Base-by-base conservation (phyloP, 768 basidiomycete genomes). In the Rhodosporidiobolus odoratus region DNA sequence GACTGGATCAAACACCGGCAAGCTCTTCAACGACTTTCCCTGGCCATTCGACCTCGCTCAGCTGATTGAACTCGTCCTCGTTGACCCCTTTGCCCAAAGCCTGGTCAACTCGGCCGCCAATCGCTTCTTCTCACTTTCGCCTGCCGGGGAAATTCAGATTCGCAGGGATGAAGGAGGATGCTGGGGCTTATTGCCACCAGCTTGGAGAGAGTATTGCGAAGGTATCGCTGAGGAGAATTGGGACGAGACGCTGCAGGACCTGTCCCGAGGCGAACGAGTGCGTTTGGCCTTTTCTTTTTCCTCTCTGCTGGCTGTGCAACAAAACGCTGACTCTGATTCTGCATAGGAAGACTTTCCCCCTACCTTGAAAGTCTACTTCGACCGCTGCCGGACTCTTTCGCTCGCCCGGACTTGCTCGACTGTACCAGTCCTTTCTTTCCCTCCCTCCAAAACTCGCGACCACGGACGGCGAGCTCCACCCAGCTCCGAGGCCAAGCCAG, bases 331-430 rank as follows among this genome's bases (percentile, higher is more conserved):
- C 54, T 6, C 48, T 13, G 9, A 21, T 8, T 34, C 16, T 19
- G 30, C 54, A 21, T 30, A 54, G 37, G 21, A 27, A 38, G 69
- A 58, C 25, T 52, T 65, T 12, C 71, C 71, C 0, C 4, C 53
- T 0, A 32, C 67, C 23, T 50, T 73, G 3, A 41, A 25, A 16
- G 12, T n/a, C 0, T 73, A 43, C 60, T 43, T 73, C 8, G 6
- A 15, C 27, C 45, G 48, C 1, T 73, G 71, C 47, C 45, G 54
- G 3, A 1, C 71, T 23, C 67, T 68, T 60, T 65, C 71, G 1
- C 64, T 73, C 64, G 34, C 41, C 27, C 62, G 71, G 17, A 54
- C 54, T 12, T 69, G 71, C 41, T 68, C 71, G 16, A 17, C 43
- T 41, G 27, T 10, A 4, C 64, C 71, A 3, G 61, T 73, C 43